Percentiles rank a stretch among this genome's conserved stretches.
phyloP scores from a whole-genome alignment of 164 flowering plant genomes.

The Warburgia ugandensis region DNA sequence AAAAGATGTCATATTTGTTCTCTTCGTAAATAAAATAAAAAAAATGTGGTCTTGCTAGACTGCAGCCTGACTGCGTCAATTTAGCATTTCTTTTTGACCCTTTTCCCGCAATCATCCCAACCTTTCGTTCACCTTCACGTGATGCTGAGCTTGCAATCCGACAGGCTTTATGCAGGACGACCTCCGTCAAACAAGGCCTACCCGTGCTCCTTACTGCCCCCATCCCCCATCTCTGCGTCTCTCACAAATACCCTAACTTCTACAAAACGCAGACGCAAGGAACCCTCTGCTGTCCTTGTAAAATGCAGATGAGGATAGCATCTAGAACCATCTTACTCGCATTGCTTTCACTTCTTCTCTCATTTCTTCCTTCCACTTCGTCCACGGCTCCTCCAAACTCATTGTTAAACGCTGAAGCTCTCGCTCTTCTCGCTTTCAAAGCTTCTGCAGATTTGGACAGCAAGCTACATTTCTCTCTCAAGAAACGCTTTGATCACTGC shows the following conservation, averaged over 20 bases:
- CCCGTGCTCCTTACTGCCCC: neutral
- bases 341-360: neutral
- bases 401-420: conserved; percentile 35
- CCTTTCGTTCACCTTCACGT: too few species aligned
- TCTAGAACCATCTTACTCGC: too few species aligned
- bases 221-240: neutral
- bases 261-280: too few species aligned
- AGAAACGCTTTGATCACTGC: conserved; percentile 29
- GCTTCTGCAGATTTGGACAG: conserved; percentile 43
- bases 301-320: too few species aligned
- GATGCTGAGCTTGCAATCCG: conserved; percentile 26
- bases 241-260: too few species aligned
- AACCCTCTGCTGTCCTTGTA: too few species aligned
- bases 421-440: conserved; percentile 53
- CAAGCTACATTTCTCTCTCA: conserved; percentile 35
- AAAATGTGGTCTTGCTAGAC: too few species aligned
- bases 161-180: conserved; percentile 14
- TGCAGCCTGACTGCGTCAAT: too few species aligned
- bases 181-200: conserved; percentile 16
- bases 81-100: too few species aligned
- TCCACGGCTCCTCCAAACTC: conserved; percentile 1
- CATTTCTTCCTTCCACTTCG: neutral
- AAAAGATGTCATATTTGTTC: too few species aligned
- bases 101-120: too few species aligned
- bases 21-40: too few species aligned